Evolutionary conservation across 129 eudicot genomes (phyloP), one percentile per base, ranked within the genome.

Genomic region (Chrysanthemum makinoi): DNA sequence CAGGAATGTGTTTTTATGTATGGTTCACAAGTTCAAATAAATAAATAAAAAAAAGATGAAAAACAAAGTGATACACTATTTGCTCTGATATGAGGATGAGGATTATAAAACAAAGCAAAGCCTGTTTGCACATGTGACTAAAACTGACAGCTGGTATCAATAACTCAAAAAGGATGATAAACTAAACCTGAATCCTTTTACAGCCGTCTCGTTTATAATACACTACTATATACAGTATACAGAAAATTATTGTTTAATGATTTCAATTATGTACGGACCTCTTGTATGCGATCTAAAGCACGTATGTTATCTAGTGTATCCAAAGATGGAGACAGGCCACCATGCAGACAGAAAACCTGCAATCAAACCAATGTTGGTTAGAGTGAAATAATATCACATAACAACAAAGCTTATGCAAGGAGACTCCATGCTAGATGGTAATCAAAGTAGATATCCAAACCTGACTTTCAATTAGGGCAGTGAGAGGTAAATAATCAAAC

Each of bases 391-490:
- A 33, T 62, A 60, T 10, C 46, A 51, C 11, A 14, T 33, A 39
- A 33, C n/a, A 28, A 28, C 46, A 2, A 68, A 5, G 9, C 6
- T 18, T 18, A 56, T 17, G 12, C 5, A 5, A 56, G 56, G 68
- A n/a, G 66, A 69, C 26, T 70, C 84, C 73, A 57, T 50, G 55
- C 62, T 55, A 4, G 28, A 47, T 22, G 57, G 1, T 46, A 44
- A 20, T 26, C 4, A 43, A 58, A 18, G 30, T 79, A 44, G 52
- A 53, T 64, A 16, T 59, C 20, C 28, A 3, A 16, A 91, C 95
- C 98, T 86, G 96, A 65, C 91, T 86, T 83, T 89, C 96, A 33
- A 89, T 86, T 71, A 93, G 91, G 55, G 98, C 91, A 65, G 91
- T 89, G 63, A 93, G 81, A 50, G 95, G 96, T 66, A 89, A 80